A percentile compares a stretch with the other conserved stretches of the same genome.
Evolutionary conservation across 2,329 filamentous ascomycete species (phyloP).

Genomic region (Podosphaera fusca): DNA sequence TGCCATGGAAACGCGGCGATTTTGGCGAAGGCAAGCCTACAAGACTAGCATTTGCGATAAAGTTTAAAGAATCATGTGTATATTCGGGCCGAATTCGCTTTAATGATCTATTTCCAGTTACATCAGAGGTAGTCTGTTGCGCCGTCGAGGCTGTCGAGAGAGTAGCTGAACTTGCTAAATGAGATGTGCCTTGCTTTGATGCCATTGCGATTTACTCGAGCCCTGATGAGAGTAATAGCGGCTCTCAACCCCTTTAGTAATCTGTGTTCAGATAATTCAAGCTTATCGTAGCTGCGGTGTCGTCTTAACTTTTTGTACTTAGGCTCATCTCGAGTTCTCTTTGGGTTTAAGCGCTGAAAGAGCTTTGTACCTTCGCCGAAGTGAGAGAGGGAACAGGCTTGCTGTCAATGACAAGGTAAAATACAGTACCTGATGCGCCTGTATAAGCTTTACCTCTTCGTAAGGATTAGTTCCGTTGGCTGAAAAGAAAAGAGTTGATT

Average conservation of each 20-base stretch:
- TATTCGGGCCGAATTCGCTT: slow-evolving; percentile 14
- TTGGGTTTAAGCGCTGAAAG: neutral
- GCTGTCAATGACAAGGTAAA: neutral
- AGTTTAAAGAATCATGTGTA: slow-evolving; percentile 8
- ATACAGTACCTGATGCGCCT: neutral
- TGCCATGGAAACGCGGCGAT: slow-evolving; percentile 13
- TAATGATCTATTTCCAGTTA: slow-evolving; percentile 11
- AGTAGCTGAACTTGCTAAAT: slow-evolving; percentile 7
- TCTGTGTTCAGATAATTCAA: neutral
- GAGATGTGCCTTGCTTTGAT: slow-evolving; percentile 5
- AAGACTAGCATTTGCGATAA: slow-evolving; percentile 12
- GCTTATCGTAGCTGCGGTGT: neutral
- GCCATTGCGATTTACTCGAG: neutral
- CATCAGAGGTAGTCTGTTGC: slow-evolving; percentile 7
- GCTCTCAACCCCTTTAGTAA: neutral
- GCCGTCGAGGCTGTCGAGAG: slow-evolving; percentile 4
- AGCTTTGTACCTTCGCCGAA: neutral
- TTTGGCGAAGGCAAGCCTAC: slow-evolving; percentile 14
- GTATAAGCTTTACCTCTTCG: neutral
- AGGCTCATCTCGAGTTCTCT: neutral
- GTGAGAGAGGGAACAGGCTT: neutral
- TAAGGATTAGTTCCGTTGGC: neutral
- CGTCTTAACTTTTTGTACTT: neutral
- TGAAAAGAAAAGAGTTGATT: neutral
- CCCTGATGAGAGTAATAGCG: neutral